Evolutionary conservation across 768 basidiomycete species (phyloP).

Genomic region (Pulveroboletus ravenelii): DNA sequence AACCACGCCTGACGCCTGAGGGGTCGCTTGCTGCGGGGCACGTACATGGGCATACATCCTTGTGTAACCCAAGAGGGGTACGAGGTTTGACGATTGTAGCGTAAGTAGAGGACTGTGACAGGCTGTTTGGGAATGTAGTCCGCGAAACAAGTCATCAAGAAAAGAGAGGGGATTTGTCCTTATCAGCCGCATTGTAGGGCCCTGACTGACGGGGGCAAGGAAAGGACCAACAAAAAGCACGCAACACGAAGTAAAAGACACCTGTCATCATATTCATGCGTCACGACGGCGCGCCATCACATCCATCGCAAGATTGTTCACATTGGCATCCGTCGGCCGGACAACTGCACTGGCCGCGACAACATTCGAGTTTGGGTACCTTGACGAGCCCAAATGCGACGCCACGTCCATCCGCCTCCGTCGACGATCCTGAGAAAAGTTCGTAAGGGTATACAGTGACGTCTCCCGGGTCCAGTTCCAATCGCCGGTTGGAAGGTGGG

Average conservation of each 20-base stretch:
- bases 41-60: no score
- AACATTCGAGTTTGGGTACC: constrained; percentile 65
- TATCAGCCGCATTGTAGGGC: not conserved
- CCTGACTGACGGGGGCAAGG: not conserved
- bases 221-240: not conserved
- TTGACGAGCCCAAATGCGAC: constrained; percentile 47
- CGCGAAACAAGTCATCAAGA: not conserved
- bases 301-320: constrained; percentile 52
- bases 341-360: constrained; percentile 58
- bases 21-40: no score
- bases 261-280: not conserved
- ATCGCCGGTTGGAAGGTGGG: constrained; percentile 42
- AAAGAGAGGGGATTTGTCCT: not conserved
- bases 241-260: not conserved
- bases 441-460: constrained; percentile 40
- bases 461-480: constrained; percentile 47
- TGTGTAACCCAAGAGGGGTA: not conserved
- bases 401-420: constrained; percentile 36
- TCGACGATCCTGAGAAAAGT: constrained; percentile 33
- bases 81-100: not conserved
- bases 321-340: constrained; percentile 52
- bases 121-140: no score
- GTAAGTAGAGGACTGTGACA: not conserved
- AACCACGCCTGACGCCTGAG: no score
- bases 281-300: constrained; percentile 18